These are phyloP conservation scores for Bryoerythrophyllum caledonicum DNA, from an alignment of 225 moss, liverwort and hornwort genomes.

Conservation along the genomic window DNA sequence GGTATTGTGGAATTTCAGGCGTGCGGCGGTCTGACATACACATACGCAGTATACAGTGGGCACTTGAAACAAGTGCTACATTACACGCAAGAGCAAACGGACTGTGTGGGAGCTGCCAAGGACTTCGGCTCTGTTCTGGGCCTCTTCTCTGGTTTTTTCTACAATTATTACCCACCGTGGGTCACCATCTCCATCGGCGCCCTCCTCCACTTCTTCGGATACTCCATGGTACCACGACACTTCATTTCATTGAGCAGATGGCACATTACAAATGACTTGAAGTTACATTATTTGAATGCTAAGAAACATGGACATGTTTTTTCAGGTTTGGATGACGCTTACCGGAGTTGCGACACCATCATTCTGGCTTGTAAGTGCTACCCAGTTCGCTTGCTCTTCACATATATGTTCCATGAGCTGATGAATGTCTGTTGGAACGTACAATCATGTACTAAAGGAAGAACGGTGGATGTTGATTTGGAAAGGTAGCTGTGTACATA, in stretches of 20 bases:
- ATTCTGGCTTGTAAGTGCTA: slow-evolving; percentile 52
- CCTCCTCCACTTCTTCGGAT: slow-evolving; percentile 58
- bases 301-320: slow-evolving; percentile 1
- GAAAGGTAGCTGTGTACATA: slow-evolving; percentile 73
- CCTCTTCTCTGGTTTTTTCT: slow-evolving; percentile 47
- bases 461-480: slow-evolving; percentile 45
- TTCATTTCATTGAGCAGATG: no score
- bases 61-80: slow-evolving; percentile 46
- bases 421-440: neutral
- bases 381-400: neutral
- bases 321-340: slow-evolving; percentile 52
- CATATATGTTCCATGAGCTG: slow-evolving; percentile 7
- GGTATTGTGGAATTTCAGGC: slow-evolving; percentile 27
- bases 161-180: slow-evolving; percentile 62
- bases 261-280: neutral
- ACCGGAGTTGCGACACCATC: slow-evolving; percentile 39
- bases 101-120: slow-evolving; percentile 40
- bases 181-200: slow-evolving; percentile 47
- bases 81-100: slow-evolving; percentile 47
- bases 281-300: neutral
- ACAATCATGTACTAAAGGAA: slow-evolving; percentile 27
- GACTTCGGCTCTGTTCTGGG: slow-evolving; percentile 51
- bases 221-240: slow-evolving; percentile 47
- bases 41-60: slow-evolving; percentile 55
- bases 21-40: slow-evolving; percentile 46